Percentiles rank a stretch among this genome's conserved stretches.
phyloP scores from a whole-genome alignment of 352 stramenopile genomes.

The Pythium volutum region DNA sequence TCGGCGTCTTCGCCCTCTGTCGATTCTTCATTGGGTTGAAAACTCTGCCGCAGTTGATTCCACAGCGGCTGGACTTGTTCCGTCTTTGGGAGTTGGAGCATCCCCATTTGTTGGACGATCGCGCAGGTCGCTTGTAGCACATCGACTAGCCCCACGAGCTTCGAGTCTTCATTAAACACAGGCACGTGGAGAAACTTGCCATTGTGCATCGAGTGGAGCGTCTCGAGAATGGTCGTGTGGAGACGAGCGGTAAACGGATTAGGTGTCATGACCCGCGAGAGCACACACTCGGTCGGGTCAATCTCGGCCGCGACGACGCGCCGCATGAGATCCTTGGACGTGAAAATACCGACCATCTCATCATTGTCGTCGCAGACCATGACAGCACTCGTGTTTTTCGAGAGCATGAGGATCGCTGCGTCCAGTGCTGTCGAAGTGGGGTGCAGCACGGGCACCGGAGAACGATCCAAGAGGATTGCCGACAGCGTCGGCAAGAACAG shows the following conservation, averaged over 20 bases:
- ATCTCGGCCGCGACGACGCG: conserved; percentile 91
- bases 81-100: conserved; percentile 62
- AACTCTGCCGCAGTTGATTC: conserved; percentile 70
- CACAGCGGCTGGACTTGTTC: conserved; percentile 72
- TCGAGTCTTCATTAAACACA: conserved; percentile 89
- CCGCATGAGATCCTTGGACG: conserved; percentile 97
- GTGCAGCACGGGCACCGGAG: conserved; percentile 53
- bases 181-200: conserved; percentile 96
- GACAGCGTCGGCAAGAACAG: conserved; percentile 84
- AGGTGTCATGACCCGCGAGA: conserved; percentile 93
- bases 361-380: conserved; percentile 88
- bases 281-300: conserved; percentile 69
- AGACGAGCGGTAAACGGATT: conserved; percentile 92
- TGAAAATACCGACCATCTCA: conserved; percentile 95
- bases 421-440: conserved; percentile 56
- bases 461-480: conserved; percentile 63
- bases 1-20: conserved; percentile 40
- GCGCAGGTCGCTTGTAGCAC: conserved; percentile 93
- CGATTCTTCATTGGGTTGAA: conserved; percentile 34
- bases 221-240: conserved; percentile 95
- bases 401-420: conserved; percentile 76
- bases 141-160: conserved; percentile 93
- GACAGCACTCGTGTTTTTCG: conserved; percentile 80
- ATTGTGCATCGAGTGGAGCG: conserved; percentile 97
- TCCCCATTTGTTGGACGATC: conserved; percentile 82